Base-by-base conservation (phyloP, 495 filamentous ascomycete genomes). In the Lasiosphaeria miniovina region DNA sequence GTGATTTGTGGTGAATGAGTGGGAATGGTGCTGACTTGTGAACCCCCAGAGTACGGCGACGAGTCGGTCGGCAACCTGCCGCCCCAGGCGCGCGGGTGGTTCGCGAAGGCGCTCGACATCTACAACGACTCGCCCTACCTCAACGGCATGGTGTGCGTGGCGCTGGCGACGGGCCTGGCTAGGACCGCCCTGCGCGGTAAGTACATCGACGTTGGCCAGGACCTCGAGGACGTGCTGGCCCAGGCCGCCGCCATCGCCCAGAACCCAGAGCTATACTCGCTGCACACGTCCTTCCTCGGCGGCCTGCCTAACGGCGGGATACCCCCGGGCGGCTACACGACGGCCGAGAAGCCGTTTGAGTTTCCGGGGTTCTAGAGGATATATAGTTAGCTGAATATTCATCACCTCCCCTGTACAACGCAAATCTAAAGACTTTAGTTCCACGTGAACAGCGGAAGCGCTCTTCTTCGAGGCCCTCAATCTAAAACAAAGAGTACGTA, bases 41-140 rank as follows among this genome's bases (percentile, higher is more conserved):
- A 7, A 24, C 24, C 24, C 24, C 24, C 50, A 70, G 64, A 71
- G 50, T 73, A 73, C 53, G 60, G 63, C 4, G 36, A 61, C 4
- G 61, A 68, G 3, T 65, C 59, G 0, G 54, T 73, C 48, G 10
- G 36, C 2, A 61, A 54, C 54, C 59, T 73, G 0, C 71, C 71
- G 2, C 32, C 41, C 0, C 45, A 65, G 31, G 67, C 62, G 4
- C 56, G 54, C 0, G 49, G 45, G 10, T 36, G 43, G 36, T 73
- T 69, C 48, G 15, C 58, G 14, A 60, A 60, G 31, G 52, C 55
- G 41, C 61, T 70, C 8, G 65, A 73, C 43, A 52, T 68, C 11
- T 74, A 72, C 60, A 65, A 65, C 34, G 71, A 74, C 34, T 72
- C 71, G 34, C 67, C 69, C 0, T 69, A 74, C 52, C 65, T 74